phyloP scores from a whole-genome alignment of 2,329 filamentous ascomycete species.

The Biscogniauxia mediterranea region DNA sequence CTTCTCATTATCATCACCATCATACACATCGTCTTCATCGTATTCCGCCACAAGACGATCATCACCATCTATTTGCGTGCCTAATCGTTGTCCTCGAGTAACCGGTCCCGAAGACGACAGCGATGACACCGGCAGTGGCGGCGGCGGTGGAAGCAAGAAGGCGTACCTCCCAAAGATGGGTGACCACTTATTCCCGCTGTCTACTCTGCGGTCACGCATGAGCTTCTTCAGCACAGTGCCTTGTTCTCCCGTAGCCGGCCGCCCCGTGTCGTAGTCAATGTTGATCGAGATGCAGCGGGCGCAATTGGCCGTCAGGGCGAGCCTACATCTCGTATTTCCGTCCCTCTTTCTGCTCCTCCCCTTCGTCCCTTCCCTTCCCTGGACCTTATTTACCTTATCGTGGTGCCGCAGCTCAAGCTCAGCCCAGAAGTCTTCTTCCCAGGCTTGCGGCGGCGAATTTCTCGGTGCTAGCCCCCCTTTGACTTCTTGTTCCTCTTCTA shows the following conservation, averaged over 20 bases:
- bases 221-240: slow-evolving; percentile 68
- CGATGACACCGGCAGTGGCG: slow-evolving; percentile 7
- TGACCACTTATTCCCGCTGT: slow-evolving; percentile 63
- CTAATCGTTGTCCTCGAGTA: not conserved
- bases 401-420: slow-evolving; percentile 48
- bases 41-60: not conserved
- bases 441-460: slow-evolving; percentile 37
- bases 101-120: not conserved
- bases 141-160: slow-evolving; percentile 47
- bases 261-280: slow-evolving; percentile 67
- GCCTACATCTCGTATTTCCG: slow-evolving; percentile 16
- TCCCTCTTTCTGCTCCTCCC: not conserved
- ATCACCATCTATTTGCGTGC: not conserved
- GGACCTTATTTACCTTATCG: not conserved
- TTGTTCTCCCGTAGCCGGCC: slow-evolving; percentile 51
- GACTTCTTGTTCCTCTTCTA: slow-evolving; percentile 1
- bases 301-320: slow-evolving; percentile 68
- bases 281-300: slow-evolving; percentile 67
- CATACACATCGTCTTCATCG: slow-evolving; percentile 43
- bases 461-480: not conserved
- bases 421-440: slow-evolving; percentile 72
- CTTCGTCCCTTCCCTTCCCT: slow-evolving; percentile 1
- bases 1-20: slow-evolving; percentile 8
- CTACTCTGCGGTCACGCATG: slow-evolving; percentile 68
- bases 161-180: slow-evolving; percentile 74